Evolutionary conservation across 306 rosid species (phyloP).

Genomic region (Lagenaria siceraria): DNA sequence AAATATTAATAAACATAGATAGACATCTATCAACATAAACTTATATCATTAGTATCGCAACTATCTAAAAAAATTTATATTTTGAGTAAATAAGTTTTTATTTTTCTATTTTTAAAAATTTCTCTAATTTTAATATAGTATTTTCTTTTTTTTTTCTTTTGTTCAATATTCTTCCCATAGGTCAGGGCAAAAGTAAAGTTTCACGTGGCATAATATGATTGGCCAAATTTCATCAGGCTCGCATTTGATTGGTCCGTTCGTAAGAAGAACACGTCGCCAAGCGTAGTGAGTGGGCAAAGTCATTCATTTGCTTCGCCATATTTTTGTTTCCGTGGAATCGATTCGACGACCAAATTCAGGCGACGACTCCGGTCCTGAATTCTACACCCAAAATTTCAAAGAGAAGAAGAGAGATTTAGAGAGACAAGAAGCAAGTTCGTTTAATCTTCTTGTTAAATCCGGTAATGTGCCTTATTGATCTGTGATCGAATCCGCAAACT

Average conservation of each 20-base stretch:
- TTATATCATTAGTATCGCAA: too few relatives aligned
- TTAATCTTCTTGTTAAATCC: conserved; percentile 1
- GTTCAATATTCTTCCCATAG: not conserved
- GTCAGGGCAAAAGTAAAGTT: not conserved
- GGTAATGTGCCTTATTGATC: conserved; percentile 1
- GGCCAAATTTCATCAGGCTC: conserved; percentile 16
- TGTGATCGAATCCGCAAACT: not conserved
- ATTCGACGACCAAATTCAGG: conserved; percentile 12
- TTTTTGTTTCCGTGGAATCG: conserved; percentile 11
- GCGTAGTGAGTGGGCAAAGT: conserved; percentile 5
- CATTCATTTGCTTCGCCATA: conserved; percentile 1
- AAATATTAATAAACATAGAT: too few relatives aligned
- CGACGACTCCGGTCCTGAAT: not conserved
- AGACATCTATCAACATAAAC: too few relatives aligned
- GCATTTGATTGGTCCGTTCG: conserved; percentile 41
- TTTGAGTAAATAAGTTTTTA: too few relatives aligned
- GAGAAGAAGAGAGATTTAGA: not conserved
- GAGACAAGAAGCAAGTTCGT: not conserved
- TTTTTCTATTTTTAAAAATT: too few relatives aligned
- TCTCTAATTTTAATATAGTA: too few relatives aligned
- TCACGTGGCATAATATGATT: conserved; percentile 26
- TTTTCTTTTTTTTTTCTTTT: too few relatives aligned
- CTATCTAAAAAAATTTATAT: too few relatives aligned
- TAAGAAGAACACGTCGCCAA: conserved; percentile 49
- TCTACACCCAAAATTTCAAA: not conserved